Conservation (phyloP, 1,139 yeast species). For the Candida frijolesensis region DNA sequence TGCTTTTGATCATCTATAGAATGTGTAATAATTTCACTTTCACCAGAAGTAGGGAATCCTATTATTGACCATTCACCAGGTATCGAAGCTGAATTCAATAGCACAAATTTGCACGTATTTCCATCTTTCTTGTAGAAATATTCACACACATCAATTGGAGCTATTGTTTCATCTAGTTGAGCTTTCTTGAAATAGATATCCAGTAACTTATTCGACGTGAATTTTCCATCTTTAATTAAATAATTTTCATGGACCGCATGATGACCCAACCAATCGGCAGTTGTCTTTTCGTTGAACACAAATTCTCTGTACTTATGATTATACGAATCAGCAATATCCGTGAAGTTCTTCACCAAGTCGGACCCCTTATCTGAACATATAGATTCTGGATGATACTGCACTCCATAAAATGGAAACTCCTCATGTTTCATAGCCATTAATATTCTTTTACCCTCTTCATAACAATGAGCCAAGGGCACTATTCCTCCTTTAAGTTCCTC, state of each 20-base stretch:
- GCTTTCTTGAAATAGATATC: conserved; percentile 21
- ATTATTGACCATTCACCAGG: conserved; percentile 91
- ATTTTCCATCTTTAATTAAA: conserved; percentile 14
- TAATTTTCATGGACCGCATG: conserved; percentile 17
- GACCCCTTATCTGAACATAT: conserved; percentile 76
- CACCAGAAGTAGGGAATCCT: conserved; percentile 60
- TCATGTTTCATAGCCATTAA: conserved; percentile 80
- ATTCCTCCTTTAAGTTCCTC: conserved; percentile 33
- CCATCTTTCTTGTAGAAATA: conserved; percentile 21
- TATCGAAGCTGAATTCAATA: conserved; percentile 71
- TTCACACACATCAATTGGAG: conserved; percentile 56
- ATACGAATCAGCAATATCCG: conserved; percentile 49
- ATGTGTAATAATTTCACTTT: conserved; percentile 66
- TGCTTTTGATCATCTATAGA: conserved; percentile 46
- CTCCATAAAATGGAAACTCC: conserved; percentile 77
- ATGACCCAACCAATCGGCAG: conserved; percentile 9
- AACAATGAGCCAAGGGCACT: conserved; percentile 59
- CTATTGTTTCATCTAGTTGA: conserved; percentile 17
- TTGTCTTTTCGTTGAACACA: conserved; percentile 2
- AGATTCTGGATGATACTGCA: conserved; percentile 97
- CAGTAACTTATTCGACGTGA: conserved; percentile 4
- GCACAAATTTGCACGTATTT: conserved; percentile 43
- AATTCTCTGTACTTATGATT: conserved; percentile 26
- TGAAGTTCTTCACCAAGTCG: conserved; percentile 61
- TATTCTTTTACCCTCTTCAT: conserved; percentile 36